Conservation (phyloP, 331 rosid genomes). For the Quercus lobata region DNA sequence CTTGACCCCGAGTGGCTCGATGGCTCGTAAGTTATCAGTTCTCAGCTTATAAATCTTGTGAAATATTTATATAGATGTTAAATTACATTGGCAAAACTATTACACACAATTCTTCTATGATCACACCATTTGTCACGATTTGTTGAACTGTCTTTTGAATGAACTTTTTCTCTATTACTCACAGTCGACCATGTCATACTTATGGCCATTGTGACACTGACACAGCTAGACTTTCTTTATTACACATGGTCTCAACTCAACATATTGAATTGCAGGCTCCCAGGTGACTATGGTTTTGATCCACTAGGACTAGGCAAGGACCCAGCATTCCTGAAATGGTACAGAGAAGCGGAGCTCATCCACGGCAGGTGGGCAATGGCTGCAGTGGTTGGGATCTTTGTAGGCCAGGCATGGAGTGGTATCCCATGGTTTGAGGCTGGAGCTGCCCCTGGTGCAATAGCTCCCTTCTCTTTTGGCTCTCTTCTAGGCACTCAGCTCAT, state of each 20-base stretch:
- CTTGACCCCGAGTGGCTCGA: conserved; percentile 97
- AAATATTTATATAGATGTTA: no score
- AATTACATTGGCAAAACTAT: no score
- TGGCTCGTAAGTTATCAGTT: conserved; percentile 74
- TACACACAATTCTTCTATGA: no score
- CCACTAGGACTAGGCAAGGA: conserved; percentile 93
- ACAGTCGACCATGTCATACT: no score
- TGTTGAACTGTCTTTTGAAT: no score
- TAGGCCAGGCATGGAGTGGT: conserved; percentile 99
- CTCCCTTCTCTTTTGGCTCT: conserved; percentile 95
- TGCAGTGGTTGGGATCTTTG: conserved; percentile 87
- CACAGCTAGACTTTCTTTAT: background rate
- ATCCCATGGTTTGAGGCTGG: conserved; percentile 98
- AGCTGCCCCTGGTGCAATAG: conserved; percentile 84
- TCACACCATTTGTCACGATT: no score
- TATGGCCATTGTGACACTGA: no score
- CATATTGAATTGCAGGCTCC: conserved; percentile 52
- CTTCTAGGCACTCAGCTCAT: conserved; percentile 86
- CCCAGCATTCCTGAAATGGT: conserved; percentile 95
- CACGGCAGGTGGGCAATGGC: conserved; percentile 99
- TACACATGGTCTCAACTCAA: background rate
- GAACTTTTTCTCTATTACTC: no score
- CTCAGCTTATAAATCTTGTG: background rate
- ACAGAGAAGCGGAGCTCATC: conserved; percentile 98
- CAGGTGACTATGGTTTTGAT: conserved; percentile 96